Evolutionary conservation across 2,329 filamentous ascomycete genomes (phyloP).

Genomic region (Fusarium verrucosum): DNA sequence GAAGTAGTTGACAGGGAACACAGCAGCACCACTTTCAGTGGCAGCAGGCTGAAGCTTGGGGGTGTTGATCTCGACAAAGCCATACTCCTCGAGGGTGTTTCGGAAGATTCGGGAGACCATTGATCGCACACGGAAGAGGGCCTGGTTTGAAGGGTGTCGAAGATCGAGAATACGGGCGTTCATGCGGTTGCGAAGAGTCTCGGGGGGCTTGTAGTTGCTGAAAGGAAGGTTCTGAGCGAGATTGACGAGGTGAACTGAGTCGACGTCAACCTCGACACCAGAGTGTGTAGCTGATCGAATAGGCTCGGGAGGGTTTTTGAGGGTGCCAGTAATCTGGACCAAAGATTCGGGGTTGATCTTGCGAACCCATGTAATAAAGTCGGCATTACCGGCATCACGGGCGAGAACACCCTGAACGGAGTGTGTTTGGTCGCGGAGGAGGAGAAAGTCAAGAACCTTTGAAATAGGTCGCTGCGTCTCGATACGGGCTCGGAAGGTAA

Average conservation of each 20-base stretch:
- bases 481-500: slow-evolving; percentile 55
- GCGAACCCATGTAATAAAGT: slow-evolving; percentile 89
- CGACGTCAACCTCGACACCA: slow-evolving; percentile 77
- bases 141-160: slow-evolving; percentile 85
- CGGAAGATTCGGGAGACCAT: slow-evolving; percentile 84
- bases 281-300: slow-evolving; percentile 80
- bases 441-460: slow-evolving; percentile 82
- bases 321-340: slow-evolving; percentile 76
- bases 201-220: slow-evolving; percentile 70
- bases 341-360: slow-evolving; percentile 82
- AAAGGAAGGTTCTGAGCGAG: slow-evolving; percentile 59
- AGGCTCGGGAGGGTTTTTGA: slow-evolving; percentile 77
- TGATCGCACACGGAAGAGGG: slow-evolving; percentile 87
- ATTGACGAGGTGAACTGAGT: slow-evolving; percentile 62
- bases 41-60: slow-evolving; percentile 91
- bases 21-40: slow-evolving; percentile 89
- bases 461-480: slow-evolving; percentile 81
- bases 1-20: slow-evolving; percentile 94
- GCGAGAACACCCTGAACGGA: slow-evolving; percentile 85
- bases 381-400: slow-evolving; percentile 56
- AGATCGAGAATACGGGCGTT: slow-evolving; percentile 84
- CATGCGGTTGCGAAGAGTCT: slow-evolving; percentile 73
- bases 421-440: slow-evolving; percentile 83
- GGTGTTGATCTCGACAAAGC: slow-evolving; percentile 93
- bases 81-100: slow-evolving; percentile 73